phyloP scores from a whole-genome alignment of 225 moss, liverwort and hornwort genomes.

The Lunularia cruciata region DNA sequence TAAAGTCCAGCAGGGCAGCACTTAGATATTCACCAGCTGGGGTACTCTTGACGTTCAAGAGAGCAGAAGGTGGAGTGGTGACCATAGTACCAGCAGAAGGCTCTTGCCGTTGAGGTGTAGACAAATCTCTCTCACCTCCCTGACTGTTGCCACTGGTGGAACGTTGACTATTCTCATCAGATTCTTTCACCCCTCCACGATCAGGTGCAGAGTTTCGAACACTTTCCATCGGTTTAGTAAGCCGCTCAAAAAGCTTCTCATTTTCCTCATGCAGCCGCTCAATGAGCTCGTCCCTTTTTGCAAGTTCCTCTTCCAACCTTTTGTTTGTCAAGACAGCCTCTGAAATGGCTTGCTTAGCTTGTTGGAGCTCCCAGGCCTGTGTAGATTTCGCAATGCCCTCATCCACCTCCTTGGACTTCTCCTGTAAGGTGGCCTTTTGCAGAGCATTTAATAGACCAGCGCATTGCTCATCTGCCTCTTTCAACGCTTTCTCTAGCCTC shows the following conservation, averaged over 20 bases:
- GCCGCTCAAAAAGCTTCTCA: slow-evolving; percentile 97
- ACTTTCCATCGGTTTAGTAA: slow-evolving; percentile 72
- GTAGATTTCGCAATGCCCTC: slow-evolving; percentile 57
- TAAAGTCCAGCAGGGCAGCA: slow-evolving; percentile 88
- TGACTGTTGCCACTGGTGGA: slow-evolving; percentile 11
- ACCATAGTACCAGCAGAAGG: slow-evolving; percentile 51
- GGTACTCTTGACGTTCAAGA: slow-evolving; percentile 73
- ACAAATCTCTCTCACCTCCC: slow-evolving; percentile 4
- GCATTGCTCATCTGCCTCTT: slow-evolving; percentile 85
- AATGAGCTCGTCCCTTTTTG: slow-evolving; percentile 87
- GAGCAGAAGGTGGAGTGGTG: slow-evolving; percentile 66
- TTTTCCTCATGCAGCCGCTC: slow-evolving; percentile 98
- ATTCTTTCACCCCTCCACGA: slow-evolving; percentile 11
- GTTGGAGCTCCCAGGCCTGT: slow-evolving; percentile 69
- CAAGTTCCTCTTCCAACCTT: slow-evolving; percentile 89
- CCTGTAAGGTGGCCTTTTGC: slow-evolving; percentile 77
- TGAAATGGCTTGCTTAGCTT: slow-evolving; percentile 55
- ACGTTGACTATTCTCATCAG: slow-evolving; percentile 20
- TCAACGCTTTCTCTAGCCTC: slow-evolving; percentile 66
- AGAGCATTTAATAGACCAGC: slow-evolving; percentile 78
- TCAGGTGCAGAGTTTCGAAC: slow-evolving; percentile 13
- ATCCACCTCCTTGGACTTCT: slow-evolving; percentile 45
- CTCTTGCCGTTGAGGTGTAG: slow-evolving; percentile 19
- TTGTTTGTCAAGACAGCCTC: slow-evolving; percentile 74
- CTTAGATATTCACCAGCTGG: slow-evolving; percentile 99